Conservation (phyloP, 139 green algal genomes). For the Chara braunii region DNA sequence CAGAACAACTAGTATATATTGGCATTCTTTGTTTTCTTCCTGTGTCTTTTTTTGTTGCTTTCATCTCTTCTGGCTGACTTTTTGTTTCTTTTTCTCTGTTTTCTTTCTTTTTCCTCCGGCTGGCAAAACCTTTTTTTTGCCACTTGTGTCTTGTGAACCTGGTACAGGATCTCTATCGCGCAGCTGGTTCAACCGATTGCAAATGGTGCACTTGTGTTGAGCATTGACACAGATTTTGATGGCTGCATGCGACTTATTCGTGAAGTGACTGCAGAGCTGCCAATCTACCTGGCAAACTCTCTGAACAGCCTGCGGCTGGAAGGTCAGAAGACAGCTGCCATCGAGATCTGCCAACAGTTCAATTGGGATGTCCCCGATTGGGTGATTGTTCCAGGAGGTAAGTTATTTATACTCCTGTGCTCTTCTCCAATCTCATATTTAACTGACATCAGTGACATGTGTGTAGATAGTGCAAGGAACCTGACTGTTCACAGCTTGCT, state of each 20-base stretch:
- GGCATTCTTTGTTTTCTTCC: too few relatives aligned
- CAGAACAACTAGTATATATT: too few relatives aligned
- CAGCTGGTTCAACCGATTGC: constrained; percentile 98
- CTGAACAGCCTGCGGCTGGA: constrained; percentile 98
- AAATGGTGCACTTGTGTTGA: constrained; percentile 94
- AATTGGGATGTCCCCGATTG: constrained; percentile 97
- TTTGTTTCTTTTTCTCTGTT: too few relatives aligned
- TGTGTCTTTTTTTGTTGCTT: too few relatives aligned
- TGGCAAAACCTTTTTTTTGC: too few relatives aligned
- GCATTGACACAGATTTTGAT: constrained; percentile 99
- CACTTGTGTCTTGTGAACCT: too few relatives aligned
- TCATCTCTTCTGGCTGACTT: too few relatives aligned
- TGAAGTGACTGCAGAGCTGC: constrained; percentile 80
- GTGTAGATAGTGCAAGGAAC: too few relatives aligned
- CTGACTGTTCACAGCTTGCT: too few relatives aligned
- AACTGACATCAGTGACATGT: too few relatives aligned
- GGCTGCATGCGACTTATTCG: constrained; percentile 98
- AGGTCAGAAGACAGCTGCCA: constrained; percentile 98
- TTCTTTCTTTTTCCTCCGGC: too few relatives aligned
- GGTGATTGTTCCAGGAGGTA: constrained; percentile 95
- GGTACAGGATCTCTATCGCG: constrained; percentile 50
- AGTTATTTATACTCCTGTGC: constrained; percentile 47
- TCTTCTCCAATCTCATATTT: too few relatives aligned
- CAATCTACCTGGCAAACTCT: constrained; percentile 98
- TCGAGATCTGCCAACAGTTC: constrained; percentile 99